Base-by-base conservation (phyloP, 2,329 filamentous ascomycete genomes). In the Lasiodiplodia sp. region DNA sequence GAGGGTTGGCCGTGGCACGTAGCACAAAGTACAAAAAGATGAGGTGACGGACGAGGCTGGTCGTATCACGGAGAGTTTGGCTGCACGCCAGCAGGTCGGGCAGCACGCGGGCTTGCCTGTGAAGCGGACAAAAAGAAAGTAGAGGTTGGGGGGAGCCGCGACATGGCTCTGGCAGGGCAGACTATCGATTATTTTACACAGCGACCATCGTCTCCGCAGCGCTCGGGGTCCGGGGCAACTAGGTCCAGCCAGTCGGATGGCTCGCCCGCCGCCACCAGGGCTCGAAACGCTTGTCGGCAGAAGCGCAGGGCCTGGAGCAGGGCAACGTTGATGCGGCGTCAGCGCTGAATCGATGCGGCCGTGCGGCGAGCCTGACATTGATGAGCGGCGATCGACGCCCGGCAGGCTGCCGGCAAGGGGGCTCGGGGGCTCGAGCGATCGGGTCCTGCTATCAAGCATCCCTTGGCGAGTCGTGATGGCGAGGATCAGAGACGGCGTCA, bases 1-100 rank as follows among this genome's bases (percentile, higher is more conserved):
- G 60, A 64, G 60, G 60, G 60, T 62, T 47, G 60, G 14, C 44
- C 28, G 60, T 64, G 60, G 60, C 18, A 64, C 60, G 60, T 64
- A 52, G 60, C 60, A 64, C 60, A 47, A 11, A 7, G 31, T 8
- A 34, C 31, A 37, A 34, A 64, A 38, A 47, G 47, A 64, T 49
- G 60, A 52, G 52, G 60, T 34, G 60, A 38, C 34, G 58, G 60
- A 21, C 44, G n/a, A 40, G 44, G 5, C 40, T 52, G 60, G 37
- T 28, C 44, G 60, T 64, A 28, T 38, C 47, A 64, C 60, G 23
- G 58, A 18, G 37, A 12, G n/a, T 40, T 14, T 40, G 7, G 55
- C 55, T 28, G 51, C 58, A 49, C 58, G 21, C 40, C 58, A 25
- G 25, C 40, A 21, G 40, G 58, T 62, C 60, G 60, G 44, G 47